A percentile compares a stretch with the other conserved stretches of the same genome.
phyloP scores from a whole-genome alignment of 768 basidiomycete genomes.

The Austroboletus festivus region DNA sequence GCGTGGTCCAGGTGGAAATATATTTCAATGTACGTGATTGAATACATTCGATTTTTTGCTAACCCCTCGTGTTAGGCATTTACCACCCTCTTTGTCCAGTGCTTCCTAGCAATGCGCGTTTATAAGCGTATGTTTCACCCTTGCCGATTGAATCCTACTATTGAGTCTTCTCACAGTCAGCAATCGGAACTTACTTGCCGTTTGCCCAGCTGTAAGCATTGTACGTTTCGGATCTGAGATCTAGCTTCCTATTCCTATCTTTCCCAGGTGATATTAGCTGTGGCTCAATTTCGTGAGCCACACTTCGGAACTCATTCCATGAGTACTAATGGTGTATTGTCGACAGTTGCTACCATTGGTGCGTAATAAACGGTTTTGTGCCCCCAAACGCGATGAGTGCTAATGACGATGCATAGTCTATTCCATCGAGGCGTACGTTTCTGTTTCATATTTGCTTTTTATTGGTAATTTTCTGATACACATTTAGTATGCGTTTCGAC shows the following conservation, averaged over 20 bases:
- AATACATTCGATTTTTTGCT: not conserved
- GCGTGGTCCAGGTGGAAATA: constrained; percentile 42
- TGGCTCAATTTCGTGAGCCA: constrained; percentile 37
- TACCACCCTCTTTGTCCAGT: constrained; percentile 56
- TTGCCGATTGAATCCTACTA: not conserved
- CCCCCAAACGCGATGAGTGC: not conserved
- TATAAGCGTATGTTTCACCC: constrained; percentile 43
- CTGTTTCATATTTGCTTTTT: not conserved
- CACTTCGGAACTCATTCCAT: not conserved
- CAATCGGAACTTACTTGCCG: constrained; percentile 41
- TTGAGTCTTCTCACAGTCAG: constrained; percentile 39
- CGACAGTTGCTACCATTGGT: constrained; percentile 31
- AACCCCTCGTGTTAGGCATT: constrained; percentile 28
- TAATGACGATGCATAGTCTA: constrained; percentile 27
- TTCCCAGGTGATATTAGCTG: constrained; percentile 28
- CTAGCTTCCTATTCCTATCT: not conserved
- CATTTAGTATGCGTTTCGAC: constrained; percentile 28
- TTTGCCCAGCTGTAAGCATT: constrained; percentile 28
- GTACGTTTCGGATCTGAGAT: not conserved
- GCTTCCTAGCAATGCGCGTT: constrained; percentile 52
- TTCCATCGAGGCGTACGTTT: constrained; percentile 33
- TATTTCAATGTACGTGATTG: constrained; percentile 43
- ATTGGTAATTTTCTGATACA: not conserved
- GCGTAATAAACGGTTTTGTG: constrained; percentile 35
- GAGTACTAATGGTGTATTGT: constrained; percentile 3